phyloP scores from a whole-genome alignment of 2,329 filamentous ascomycete species.

The Rugonectria rugulosa region DNA sequence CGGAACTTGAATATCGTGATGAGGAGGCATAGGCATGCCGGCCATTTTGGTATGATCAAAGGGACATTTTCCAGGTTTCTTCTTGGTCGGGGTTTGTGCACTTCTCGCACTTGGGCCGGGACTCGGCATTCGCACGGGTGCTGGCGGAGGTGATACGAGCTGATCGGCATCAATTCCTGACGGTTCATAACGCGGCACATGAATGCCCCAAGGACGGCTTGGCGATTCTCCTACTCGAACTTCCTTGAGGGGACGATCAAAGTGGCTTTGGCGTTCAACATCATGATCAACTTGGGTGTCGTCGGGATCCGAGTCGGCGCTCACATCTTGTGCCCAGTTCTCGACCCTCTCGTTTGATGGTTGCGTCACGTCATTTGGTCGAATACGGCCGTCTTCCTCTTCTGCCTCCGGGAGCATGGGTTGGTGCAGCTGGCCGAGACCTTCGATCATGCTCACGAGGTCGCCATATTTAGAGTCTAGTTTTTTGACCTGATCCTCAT shows the following conservation, averaged over 20 bases:
- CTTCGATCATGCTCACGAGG: constrained; percentile 92
- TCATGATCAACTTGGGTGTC: constrained; percentile 45
- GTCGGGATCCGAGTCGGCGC: constrained; percentile 54
- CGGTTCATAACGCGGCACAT: constrained; percentile 69
- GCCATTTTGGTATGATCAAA: constrained; percentile 61
- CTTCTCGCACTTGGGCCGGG: constrained; percentile 39
- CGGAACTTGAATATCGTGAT: constrained; percentile 20
- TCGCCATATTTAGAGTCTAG: constrained; percentile 95
- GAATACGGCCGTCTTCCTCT: constrained; percentile 55
- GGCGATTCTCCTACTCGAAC: constrained; percentile 94
- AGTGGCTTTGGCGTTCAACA: constrained; percentile 73
- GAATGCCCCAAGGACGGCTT: constrained; percentile 91
- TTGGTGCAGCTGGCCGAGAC: constrained; percentile 85
- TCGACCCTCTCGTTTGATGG: constrained; percentile 76
- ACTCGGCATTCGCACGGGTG: constrained; percentile 60
- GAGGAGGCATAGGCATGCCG: constrained; percentile 30
- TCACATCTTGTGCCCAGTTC: constrained; percentile 84
- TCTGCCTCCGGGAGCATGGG: constrained; percentile 76
- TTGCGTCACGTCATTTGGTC: constrained; percentile 54
- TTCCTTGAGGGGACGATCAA: constrained; percentile 86
- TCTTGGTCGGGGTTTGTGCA: constrained; percentile 37
- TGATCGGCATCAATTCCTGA: constrained; percentile 47
- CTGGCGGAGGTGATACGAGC: constrained; percentile 64
- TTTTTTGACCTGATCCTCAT: constrained; percentile 83
- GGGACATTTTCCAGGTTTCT: constrained; percentile 60